phyloP scores from a whole-genome alignment of 371 early-diverging fungal species.

The Capniomyces stellatus region DNA sequence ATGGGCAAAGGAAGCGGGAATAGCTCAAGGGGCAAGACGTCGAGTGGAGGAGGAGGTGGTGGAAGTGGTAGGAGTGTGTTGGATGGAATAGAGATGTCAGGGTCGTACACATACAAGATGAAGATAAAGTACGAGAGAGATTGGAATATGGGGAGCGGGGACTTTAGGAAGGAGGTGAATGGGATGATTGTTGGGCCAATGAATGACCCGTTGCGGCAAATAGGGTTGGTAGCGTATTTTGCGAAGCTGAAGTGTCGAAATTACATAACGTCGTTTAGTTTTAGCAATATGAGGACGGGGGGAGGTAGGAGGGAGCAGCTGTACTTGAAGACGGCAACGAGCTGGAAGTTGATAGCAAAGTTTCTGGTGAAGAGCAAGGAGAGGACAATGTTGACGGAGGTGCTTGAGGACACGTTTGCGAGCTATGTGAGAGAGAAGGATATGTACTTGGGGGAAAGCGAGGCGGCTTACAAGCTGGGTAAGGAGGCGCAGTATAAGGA shows the following conservation, averaged over 20 bases:
- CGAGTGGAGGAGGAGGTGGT: constrained; percentile 29
- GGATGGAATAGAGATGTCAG: constrained; percentile 19
- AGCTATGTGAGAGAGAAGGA: neutral
- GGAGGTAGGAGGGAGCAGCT: constrained; percentile 8
- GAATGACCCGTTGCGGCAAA: constrained; percentile 45
- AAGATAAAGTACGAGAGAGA: constrained; percentile 16
- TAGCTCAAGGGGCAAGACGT: neutral
- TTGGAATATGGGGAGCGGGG: constrained; percentile 13
- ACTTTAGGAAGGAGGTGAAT: constrained; percentile 13
- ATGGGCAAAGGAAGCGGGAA: neutral
- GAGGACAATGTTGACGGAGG: constrained; percentile 33
- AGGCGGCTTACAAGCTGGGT: neutral
- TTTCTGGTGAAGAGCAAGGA: constrained; percentile 36
- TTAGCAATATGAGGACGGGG: neutral
- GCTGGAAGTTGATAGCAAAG: constrained; percentile 35
- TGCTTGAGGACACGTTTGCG: constrained; percentile 34
- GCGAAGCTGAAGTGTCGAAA: constrained; percentile 31
- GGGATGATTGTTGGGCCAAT: constrained; percentile 37
- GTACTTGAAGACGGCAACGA: constrained; percentile 27
- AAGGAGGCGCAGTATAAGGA: neutral
- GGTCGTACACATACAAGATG: constrained; percentile 12
- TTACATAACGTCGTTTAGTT: constrained; percentile 29
- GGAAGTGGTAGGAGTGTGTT: constrained; percentile 39
- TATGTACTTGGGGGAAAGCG: neutral
- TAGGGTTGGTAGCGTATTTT: constrained; percentile 42